Conservation (phyloP, 768 basidiomycete species). For the Macrolepiota dolichaula region DNA sequence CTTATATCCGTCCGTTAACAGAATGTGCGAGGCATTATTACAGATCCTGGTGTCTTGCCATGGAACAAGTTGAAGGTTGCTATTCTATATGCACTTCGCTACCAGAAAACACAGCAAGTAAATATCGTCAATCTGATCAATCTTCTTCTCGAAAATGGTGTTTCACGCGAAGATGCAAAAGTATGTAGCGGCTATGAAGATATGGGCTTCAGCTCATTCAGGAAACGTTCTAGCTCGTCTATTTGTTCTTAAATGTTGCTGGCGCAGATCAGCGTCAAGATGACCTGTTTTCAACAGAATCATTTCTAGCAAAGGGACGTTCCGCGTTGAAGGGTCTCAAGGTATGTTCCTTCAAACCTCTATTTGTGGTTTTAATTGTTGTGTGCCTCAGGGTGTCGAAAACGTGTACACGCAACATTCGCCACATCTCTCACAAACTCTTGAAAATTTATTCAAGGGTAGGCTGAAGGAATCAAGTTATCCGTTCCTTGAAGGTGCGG, state of each 20-base stretch:
- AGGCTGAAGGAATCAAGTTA: slow-evolving; percentile 84
- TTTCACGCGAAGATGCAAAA: slow-evolving; percentile 71
- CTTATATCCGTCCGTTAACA: slow-evolving; percentile 24
- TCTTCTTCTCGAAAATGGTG: slow-evolving; percentile 71
- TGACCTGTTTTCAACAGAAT: slow-evolving; percentile 94
- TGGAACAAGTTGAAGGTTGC: slow-evolving; percentile 88
- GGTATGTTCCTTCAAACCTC: slow-evolving; percentile 35
- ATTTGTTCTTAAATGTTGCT: slow-evolving; percentile 87
- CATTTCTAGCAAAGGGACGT: slow-evolving; percentile 88
- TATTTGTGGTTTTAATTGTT: neutral
- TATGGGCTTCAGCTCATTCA: slow-evolving; percentile 10
- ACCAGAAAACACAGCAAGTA: slow-evolving; percentile 83
- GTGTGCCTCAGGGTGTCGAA: slow-evolving; percentile 78
- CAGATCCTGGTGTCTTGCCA: slow-evolving; percentile 60
- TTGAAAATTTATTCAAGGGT: slow-evolving; percentile 87
- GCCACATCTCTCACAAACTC: slow-evolving; percentile 88
- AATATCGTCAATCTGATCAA: slow-evolving; percentile 82
- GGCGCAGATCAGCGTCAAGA: slow-evolving; percentile 97
- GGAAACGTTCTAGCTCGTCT: slow-evolving; percentile 66
- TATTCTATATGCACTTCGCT: slow-evolving; percentile 89
- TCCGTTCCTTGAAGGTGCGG: slow-evolving; percentile 74
- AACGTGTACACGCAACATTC: slow-evolving; percentile 98
- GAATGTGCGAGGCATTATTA: slow-evolving; percentile 81
- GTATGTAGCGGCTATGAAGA: slow-evolving; percentile 30
- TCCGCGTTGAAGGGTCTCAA: slow-evolving; percentile 95